Evolutionary conservation across 345 rosid species (phyloP), one percentile per base, ranked within the genome.

Genomic region (Brassica juncea): DNA sequence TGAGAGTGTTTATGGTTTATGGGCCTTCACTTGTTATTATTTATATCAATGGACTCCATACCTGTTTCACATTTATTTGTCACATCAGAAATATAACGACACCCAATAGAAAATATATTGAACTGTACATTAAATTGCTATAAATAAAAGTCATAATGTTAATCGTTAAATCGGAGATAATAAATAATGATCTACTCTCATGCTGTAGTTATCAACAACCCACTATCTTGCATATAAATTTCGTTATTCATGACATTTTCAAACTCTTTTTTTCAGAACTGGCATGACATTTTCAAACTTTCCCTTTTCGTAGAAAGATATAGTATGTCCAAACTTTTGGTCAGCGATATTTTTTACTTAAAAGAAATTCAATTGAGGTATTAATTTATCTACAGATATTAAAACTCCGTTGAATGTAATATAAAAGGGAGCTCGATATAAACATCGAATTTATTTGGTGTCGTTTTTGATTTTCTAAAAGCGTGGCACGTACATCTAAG

Each of bases 401-500:
- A 49, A 49, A 49, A 49, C 19, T 4, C 32, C 32, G 7, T 12
- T 23, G 25, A 23, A 23, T 23, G 25, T 52, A 3, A 2, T 54
- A 54, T 15, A 1, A 34, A 55, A 66, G 37, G 14, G 19, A 55
- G 72, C 31, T 75, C 42, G 42, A 67, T 57, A 35, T 37, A 58
- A 21, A 23, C 61, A 34, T 25, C 30, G 30, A 23, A 10, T 25
- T 60, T 15, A 14, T 77, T 47, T 52, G 30, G 70, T 68, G 74
- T 77, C 80, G 37, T 28, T 76, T 58, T 61, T 69, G 80, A 69
- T 77, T 76, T 47, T 69, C 32, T 77, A 70, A 71, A 77, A 77
- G 64, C 59, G 21, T 35, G 75, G 31, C 71, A 42, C 44, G 44
- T 37, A 77, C 58, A 63, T 62, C 37, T 49, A 49, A 5, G 25